Conservation (phyloP, 2,329 filamentous ascomycete species). For the Curvularia lunata region DNA sequence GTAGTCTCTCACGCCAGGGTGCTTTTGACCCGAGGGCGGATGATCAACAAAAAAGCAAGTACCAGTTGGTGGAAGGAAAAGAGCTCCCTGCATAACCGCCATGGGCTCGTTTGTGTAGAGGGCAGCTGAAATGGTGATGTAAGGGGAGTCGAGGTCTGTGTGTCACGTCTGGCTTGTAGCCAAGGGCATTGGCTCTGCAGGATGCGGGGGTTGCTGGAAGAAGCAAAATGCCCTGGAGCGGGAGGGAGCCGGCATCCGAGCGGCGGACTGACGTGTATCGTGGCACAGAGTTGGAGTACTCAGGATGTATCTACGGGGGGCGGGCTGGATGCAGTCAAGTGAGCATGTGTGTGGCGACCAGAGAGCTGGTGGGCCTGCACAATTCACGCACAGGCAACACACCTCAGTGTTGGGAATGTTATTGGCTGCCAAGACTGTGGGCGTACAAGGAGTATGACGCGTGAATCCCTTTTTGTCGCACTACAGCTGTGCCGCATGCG, state of each 20-base stretch:
- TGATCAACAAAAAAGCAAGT: neutral
- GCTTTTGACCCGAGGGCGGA: neutral
- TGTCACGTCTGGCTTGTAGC: neutral
- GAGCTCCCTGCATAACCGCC: neutral
- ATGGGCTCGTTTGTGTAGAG: neutral
- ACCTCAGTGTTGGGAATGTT: neutral
- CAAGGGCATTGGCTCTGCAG: slow-evolving; percentile 6
- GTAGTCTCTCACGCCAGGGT: neutral
- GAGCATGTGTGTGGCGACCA: neutral
- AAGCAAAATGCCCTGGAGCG: slow-evolving; percentile 13
- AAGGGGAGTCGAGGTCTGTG: neutral
- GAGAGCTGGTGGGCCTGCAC: neutral
- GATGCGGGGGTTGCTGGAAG: slow-evolving; percentile 19
- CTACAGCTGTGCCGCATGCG: slow-evolving; percentile 10
- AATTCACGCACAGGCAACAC: neutral
- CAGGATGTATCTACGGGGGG: neutral
- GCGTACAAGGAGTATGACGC: slow-evolving; percentile 24
- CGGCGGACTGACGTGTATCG: slow-evolving; percentile 12
- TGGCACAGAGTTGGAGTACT: slow-evolving; percentile 1
- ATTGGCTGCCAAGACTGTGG: slow-evolving; percentile 6
- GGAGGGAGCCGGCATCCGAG: slow-evolving; percentile 14
- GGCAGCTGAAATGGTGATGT: neutral
- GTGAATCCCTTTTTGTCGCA: slow-evolving; percentile 19
- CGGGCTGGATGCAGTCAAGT: neutral
- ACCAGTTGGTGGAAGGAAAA: neutral